These are phyloP conservation scores for Auriscalpium orientale DNA, from an alignment of 768 basidiomycete species.

Conservation along the genomic window DNA sequence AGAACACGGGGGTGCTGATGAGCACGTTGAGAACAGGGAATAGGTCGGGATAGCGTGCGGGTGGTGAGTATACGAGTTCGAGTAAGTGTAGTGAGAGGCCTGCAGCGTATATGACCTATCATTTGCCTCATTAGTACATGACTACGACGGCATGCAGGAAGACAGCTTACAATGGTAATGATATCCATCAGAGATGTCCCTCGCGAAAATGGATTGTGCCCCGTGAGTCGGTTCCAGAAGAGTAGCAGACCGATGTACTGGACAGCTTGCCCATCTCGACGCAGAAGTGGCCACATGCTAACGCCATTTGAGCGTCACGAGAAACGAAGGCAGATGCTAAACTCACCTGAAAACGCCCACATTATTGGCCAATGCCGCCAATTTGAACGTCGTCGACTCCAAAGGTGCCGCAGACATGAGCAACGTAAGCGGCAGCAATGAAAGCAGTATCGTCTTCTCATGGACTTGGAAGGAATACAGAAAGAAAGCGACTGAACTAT, in stretches of 20 bases:
- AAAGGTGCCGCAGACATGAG: constrained; percentile 47
- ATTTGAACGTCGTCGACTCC: constrained; percentile 54
- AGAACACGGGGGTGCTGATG: constrained; percentile 74
- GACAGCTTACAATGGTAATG: constrained; percentile 41
- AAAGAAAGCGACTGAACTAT: constrained; percentile 86
- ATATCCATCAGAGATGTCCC: constrained; percentile 43
- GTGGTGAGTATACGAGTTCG: constrained; percentile 56
- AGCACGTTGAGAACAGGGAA: constrained; percentile 82
- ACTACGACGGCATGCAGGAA: background rate
- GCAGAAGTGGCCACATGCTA: constrained; percentile 91
- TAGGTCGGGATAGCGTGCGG: constrained; percentile 75
- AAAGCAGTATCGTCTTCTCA: constrained; percentile 86
- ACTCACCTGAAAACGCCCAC: constrained; percentile 82
- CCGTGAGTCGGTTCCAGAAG: constrained; percentile 80
- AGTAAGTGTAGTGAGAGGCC: constrained; percentile 52
- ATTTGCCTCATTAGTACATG: background rate
- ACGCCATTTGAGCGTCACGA: background rate
- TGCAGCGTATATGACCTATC: constrained; percentile 46
- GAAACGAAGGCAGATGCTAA: background rate
- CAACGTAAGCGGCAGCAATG: constrained; percentile 77
- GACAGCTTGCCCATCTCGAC: constrained; percentile 66
- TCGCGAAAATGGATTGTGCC: constrained; percentile 60
- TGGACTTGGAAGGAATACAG: constrained; percentile 96
- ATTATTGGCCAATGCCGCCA: constrained; percentile 73
- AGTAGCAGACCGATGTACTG: constrained; percentile 64